A percentile compares a stretch with the other conserved stretches of the same genome.
Conservation (phyloP, 495 filamentous ascomycete genomes). For the Wilcoxina mikolae region DNA sequence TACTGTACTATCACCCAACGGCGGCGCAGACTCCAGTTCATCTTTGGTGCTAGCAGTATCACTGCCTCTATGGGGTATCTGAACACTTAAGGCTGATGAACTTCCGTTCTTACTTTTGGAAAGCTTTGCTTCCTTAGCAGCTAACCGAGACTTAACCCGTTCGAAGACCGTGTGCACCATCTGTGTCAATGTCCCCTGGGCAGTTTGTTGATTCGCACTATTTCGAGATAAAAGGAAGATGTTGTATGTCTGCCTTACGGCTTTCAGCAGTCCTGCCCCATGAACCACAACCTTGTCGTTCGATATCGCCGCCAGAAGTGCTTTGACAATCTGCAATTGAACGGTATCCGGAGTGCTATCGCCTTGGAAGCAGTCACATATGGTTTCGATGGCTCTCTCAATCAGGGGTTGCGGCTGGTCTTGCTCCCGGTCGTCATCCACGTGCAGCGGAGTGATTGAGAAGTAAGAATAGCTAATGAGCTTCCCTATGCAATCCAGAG, state of each 20-base stretch:
- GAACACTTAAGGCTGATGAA: constrained; percentile 11
- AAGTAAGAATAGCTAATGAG: constrained; percentile 98
- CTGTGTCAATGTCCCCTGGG: constrained; percentile 89
- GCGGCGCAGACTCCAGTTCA: constrained; percentile 36
- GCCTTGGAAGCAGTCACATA: constrained; percentile 97
- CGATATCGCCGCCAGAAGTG: constrained; percentile 80
- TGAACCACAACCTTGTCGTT: constrained; percentile 99
- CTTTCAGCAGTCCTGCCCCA: constrained; percentile 89
- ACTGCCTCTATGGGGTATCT: constrained; percentile 9
- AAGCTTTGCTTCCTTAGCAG: constrained; percentile 61
- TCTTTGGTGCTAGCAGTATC: constrained; percentile 16
- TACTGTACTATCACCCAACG: neutral
- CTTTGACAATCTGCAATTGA: constrained; percentile 96
- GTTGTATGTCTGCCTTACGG: constrained; percentile 97
- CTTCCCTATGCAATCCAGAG: constrained; percentile 95
- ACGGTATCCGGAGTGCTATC: constrained; percentile 81
- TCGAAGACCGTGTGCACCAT: constrained; percentile 99
- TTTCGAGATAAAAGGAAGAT: constrained; percentile 91
- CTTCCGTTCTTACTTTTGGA: constrained; percentile 15
- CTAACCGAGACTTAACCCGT: constrained; percentile 69
- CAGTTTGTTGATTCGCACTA: constrained; percentile 84
- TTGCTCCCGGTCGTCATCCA: constrained; percentile 27
- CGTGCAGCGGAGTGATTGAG: constrained; percentile 37
- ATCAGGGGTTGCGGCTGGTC: constrained; percentile 56
- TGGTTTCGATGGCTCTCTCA: constrained; percentile 94